phyloP scores from a whole-genome alignment of 331 rosid genomes.

The Prunus yedoensis region DNA sequence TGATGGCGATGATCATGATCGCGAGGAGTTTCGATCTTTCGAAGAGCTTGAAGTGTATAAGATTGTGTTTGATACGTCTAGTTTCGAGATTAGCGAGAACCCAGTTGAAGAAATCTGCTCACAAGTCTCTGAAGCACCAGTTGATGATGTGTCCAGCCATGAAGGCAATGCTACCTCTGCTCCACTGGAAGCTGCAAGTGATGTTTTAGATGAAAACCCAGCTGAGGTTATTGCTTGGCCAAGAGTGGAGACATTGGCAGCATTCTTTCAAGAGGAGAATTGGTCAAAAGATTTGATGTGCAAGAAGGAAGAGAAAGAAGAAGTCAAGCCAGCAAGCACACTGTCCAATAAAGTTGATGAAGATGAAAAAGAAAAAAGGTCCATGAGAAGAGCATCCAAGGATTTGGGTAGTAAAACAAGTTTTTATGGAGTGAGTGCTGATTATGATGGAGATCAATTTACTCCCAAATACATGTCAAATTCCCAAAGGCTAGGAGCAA shows the following conservation, averaged over 20 bases:
- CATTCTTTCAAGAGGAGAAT: conserved; percentile 9
- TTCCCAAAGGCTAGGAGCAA: conserved; percentile 35
- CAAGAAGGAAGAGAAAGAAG: conserved; percentile 33
- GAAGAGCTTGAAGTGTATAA: conserved; percentile 70
- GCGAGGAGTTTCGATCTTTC: conserved; percentile 35
- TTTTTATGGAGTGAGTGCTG: too few species aligned
- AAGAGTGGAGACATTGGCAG: conserved; percentile 40
- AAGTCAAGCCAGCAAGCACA: conserved; percentile 28
- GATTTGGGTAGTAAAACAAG: background rate
- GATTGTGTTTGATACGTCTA: too few species aligned
- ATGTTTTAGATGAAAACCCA: conserved; percentile 24
- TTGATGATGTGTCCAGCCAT: too few species aligned
- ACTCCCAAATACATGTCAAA: conserved; percentile 25
- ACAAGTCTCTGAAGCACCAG: too few species aligned
- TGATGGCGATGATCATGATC: conserved; percentile 31
- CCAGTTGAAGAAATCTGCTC: too few species aligned
- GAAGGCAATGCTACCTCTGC: too few species aligned
- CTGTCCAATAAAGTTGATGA: conserved; percentile 54
- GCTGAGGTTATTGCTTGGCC: conserved; percentile 28
- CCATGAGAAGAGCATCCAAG: conserved; percentile 56
- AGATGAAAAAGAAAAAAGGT: conserved; percentile 35
- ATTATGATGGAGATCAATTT: conserved; percentile 4
- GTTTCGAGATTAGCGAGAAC: too few species aligned
- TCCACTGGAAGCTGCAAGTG: conserved; percentile 11
- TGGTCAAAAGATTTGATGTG: conserved; percentile 24